Conservation (phyloP, 1,284 basidiomycete species). For the Coniophora puteana region DNA sequence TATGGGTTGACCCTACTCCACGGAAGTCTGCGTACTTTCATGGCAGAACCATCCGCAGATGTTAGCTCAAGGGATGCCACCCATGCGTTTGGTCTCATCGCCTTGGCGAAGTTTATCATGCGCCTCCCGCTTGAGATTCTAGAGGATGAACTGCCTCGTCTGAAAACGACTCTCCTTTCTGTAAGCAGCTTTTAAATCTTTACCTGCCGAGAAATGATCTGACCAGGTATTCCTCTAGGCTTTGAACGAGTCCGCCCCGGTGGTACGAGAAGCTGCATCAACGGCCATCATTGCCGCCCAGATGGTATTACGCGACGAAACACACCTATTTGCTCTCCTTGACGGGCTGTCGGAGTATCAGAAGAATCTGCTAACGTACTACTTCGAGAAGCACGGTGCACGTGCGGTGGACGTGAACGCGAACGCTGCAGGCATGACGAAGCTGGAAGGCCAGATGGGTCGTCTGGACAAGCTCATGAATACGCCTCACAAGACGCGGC, state of each 20-base stretch:
- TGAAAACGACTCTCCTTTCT: constrained; percentile 63
- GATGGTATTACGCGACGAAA: constrained; percentile 73
- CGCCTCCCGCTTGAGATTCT: constrained; percentile 76
- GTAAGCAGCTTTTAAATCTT: constrained; percentile 36
- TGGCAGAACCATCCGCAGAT: constrained; percentile 42
- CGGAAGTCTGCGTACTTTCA: constrained; percentile 61
- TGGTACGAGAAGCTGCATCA: constrained; percentile 78
- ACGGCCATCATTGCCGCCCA: constrained; percentile 79
- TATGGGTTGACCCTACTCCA: constrained; percentile 81
- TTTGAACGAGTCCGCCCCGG: constrained; percentile 69
- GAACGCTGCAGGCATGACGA: constrained; percentile 46
- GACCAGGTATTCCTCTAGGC: constrained; percentile 39
- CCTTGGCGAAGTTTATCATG: constrained; percentile 76
- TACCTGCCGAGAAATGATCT: background rate
- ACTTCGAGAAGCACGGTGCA: constrained; percentile 79
- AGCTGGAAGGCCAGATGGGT: constrained; percentile 71
- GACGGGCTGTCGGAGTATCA: constrained; percentile 80
- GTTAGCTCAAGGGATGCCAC: constrained; percentile 56
- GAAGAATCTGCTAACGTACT: constrained; percentile 81
- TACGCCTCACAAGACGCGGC: constrained; percentile 43
- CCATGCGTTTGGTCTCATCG: constrained; percentile 78
- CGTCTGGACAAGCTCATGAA: constrained; percentile 72
- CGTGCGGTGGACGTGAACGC: constrained; percentile 39
- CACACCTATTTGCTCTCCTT: constrained; percentile 71
- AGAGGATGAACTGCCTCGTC: constrained; percentile 78